These are phyloP conservation scores for Psilocybe sp. DNA, from an alignment of 768 basidiomycete genomes.

Conservation along the genomic window DNA sequence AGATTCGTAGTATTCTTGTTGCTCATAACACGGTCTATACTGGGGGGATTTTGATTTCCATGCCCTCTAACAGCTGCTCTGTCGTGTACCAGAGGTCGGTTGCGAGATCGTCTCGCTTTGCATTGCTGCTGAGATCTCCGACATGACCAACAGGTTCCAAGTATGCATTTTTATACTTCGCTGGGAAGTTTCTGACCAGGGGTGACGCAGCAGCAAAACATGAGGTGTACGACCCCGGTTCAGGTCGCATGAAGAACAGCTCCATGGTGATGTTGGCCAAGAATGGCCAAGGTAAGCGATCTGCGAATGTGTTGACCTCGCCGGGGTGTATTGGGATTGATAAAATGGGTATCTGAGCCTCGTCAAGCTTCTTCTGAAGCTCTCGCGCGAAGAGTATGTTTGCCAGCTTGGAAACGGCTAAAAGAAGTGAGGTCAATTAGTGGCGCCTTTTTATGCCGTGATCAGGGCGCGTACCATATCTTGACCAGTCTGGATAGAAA, in stretches of 20 bases:
- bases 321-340: constrained; percentile 33
- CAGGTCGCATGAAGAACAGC: constrained; percentile 24
- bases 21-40: too few relatives aligned
- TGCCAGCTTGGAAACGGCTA: constrained; percentile 47
- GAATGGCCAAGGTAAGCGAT: constrained; percentile 17
- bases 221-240: constrained; percentile 32
- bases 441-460: neutral
- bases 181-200: constrained; percentile 26
- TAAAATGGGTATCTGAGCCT: constrained; percentile 24
- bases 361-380: constrained; percentile 42
- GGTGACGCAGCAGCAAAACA: constrained; percentile 41
- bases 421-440: neutral
- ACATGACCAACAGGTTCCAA: constrained; percentile 33
- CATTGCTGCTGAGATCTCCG: constrained; percentile 27
- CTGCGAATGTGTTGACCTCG: constrained; percentile 28
- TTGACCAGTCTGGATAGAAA: constrained; percentile 22
- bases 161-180: constrained; percentile 36
- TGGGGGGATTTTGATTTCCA: neutral
- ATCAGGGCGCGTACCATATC: constrained; percentile 20
- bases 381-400: constrained; percentile 41
- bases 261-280: constrained; percentile 19
- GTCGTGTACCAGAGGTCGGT: constrained; percentile 37
- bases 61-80: constrained; percentile 14
- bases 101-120: constrained; percentile 31
- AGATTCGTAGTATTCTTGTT: too few relatives aligned